Conservation (phyloP, 78 protist genomes). For the Dictyostelium purpureum region DNA sequence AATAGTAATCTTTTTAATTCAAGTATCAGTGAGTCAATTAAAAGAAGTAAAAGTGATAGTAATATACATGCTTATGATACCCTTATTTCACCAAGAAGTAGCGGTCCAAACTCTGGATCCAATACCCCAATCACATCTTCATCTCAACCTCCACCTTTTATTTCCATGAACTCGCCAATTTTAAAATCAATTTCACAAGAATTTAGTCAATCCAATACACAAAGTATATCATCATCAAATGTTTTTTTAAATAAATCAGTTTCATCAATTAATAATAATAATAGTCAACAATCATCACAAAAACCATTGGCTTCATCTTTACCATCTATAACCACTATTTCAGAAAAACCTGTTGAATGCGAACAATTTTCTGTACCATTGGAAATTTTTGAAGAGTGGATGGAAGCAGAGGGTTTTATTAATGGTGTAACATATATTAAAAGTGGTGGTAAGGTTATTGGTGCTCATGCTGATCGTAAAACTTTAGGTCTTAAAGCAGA, state of each 20-base stretch:
- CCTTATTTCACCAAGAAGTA: constrained; percentile 11
- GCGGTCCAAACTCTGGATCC: neutral
- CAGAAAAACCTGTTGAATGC: constrained; percentile 20
- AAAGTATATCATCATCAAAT: neutral
- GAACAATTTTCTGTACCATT: constrained; percentile 59
- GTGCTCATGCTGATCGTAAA: constrained; percentile 77
- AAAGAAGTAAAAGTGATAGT: constrained; percentile 3
- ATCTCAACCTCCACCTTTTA: constrained; percentile 1
- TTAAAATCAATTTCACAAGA: neutral
- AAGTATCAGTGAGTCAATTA: neutral
- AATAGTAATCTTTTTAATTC: neutral
- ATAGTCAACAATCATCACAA: neutral
- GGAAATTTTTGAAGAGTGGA: constrained; percentile 58
- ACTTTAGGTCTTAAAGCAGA: constrained; percentile 51
- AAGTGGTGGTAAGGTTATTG: constrained; percentile 71
- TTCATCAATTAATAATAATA: neutral
- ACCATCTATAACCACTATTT: neutral
- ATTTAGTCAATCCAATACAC: neutral
- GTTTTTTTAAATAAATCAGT: neutral
- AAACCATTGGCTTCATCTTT: neutral
- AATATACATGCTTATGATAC: neutral
- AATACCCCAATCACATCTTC: neutral
- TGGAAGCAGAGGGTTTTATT: constrained; percentile 66
- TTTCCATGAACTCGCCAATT: constrained; percentile 21
- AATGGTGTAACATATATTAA: constrained; percentile 48